phyloP scores from a whole-genome alignment of 2,329 filamentous ascomycete genomes.

The Nigrospora sphaerica region DNA sequence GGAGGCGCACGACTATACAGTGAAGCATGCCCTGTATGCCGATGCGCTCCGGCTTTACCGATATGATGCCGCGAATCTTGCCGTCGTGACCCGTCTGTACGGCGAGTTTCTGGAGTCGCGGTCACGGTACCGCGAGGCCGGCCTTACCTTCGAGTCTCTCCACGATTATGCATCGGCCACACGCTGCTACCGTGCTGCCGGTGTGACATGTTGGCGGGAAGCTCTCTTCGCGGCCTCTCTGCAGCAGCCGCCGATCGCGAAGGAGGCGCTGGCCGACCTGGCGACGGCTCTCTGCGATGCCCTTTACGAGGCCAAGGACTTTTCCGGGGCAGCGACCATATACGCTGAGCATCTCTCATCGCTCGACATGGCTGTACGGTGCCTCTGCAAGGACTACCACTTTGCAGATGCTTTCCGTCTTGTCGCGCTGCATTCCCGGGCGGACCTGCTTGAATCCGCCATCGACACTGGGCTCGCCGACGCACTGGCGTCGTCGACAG shows the following conservation, averaged over 20 bases:
- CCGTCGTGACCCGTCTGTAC: conserved; percentile 67
- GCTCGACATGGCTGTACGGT: conserved; percentile 60
- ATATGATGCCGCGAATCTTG: conserved; percentile 64
- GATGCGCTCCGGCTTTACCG: conserved; percentile 75
- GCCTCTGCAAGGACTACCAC: conserved; percentile 78
- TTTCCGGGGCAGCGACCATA: conserved; percentile 69
- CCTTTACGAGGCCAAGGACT: conserved; percentile 79
- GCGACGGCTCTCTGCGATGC: conserved; percentile 72
- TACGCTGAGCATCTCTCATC: conserved; percentile 75
- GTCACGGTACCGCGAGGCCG: conserved; percentile 79
- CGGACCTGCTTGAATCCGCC: conserved; percentile 56
- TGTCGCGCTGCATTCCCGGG: conserved; percentile 51
- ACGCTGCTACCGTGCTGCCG: conserved; percentile 75
- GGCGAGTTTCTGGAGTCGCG: conserved; percentile 68
- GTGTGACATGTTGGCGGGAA: conserved; percentile 77
- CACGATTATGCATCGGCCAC: conserved; percentile 67
- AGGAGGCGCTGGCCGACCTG: conserved; percentile 56
- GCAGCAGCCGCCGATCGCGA: conserved; percentile 51
- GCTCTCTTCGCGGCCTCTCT: conserved; percentile 73
- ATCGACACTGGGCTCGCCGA: conserved; percentile 78
- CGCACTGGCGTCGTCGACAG: conserved; percentile 73
- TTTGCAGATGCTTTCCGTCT: conserved; percentile 87
- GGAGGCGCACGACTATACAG: conserved; percentile 70
- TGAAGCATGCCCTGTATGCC: conserved; percentile 73
- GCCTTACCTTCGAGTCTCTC: conserved; percentile 84